Conservation (phyloP, 768 basidiomycete species). For the Tylopilus vinaceipallidus region DNA sequence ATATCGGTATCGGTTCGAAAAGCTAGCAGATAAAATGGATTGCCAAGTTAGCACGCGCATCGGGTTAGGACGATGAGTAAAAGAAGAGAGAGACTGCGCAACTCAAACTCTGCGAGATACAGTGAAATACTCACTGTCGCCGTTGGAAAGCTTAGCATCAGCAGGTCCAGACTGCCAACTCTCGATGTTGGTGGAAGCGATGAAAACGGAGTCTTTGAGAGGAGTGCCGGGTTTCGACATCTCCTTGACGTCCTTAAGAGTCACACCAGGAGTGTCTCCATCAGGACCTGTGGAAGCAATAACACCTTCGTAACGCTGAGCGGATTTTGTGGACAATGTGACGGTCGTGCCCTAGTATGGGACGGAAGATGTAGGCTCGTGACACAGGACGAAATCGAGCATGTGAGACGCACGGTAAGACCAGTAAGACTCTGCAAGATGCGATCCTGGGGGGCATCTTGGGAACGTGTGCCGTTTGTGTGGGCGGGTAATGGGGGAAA, state of each 20-base stretch:
- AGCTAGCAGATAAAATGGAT: constrained; percentile 42
- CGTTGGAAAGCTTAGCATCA: constrained; percentile 64
- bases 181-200: constrained; percentile 72
- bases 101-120: not conserved
- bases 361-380: constrained; percentile 18
- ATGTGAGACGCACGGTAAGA: constrained; percentile 56
- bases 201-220: constrained; percentile 66
- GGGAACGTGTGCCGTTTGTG: constrained; percentile 45
- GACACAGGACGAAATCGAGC: constrained; percentile 7
- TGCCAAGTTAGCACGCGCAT: constrained; percentile 12
- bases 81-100: not conserved
- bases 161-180: constrained; percentile 72
- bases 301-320: constrained; percentile 72
- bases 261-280: constrained; percentile 69
- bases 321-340: constrained; percentile 70
- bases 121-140: constrained; percentile 56
- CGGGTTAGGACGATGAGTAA: not conserved
- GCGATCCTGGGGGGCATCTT: constrained; percentile 54
- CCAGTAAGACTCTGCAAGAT: constrained; percentile 65
- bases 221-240: constrained; percentile 63
- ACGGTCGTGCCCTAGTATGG: constrained; percentile 67
- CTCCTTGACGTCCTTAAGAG: constrained; percentile 77
- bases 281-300: constrained; percentile 59
- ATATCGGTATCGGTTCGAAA: constrained; percentile 87
- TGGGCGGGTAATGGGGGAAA: constrained; percentile 46